Conservation (phyloP, 805 yeast genomes). For the Cephaloascus albidus region DNA sequence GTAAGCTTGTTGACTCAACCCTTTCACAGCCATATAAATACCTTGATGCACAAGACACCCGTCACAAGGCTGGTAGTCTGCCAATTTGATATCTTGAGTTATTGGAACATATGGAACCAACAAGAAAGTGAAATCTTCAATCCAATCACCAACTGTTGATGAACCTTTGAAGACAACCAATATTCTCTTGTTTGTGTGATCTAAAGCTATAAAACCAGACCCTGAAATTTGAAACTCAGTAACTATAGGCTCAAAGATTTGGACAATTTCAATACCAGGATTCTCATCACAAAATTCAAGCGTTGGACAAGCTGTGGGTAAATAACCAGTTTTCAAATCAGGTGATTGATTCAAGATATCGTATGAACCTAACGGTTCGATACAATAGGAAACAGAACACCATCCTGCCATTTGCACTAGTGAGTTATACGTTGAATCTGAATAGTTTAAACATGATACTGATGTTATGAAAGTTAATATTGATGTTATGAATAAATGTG, state of each 20-base stretch:
- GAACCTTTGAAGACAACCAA: slow-evolving; percentile 58
- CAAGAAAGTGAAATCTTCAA: slow-evolving; percentile 41
- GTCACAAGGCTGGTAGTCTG: slow-evolving; percentile 20
- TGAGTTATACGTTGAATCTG: too few relatives aligned
- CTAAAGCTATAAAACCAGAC: slow-evolving; percentile 45
- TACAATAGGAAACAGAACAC: slow-evolving; percentile 24
- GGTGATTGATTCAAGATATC: neutral
- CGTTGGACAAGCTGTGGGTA: slow-evolving; percentile 21
- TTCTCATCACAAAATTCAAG: slow-evolving; percentile 15
- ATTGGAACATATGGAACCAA: slow-evolving; percentile 41
- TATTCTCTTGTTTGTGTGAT: slow-evolving; percentile 31
- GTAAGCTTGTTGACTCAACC: slow-evolving; percentile 28
- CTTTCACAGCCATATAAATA: slow-evolving; percentile 36
- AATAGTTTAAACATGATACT: too few relatives aligned
- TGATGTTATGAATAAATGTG: too few relatives aligned
- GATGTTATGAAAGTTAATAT: too few relatives aligned
- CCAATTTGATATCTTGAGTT: slow-evolving; percentile 11
- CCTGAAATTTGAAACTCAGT: slow-evolving; percentile 36
- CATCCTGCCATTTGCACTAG: slow-evolving; percentile 18
- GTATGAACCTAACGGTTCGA: slow-evolving; percentile 6
- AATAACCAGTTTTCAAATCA: slow-evolving; percentile 9
- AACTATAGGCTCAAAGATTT: slow-evolving; percentile 23
- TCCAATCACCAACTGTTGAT: slow-evolving; percentile 52
- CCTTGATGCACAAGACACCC: slow-evolving; percentile 60
- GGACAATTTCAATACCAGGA: slow-evolving; percentile 22